Evolutionary conservation across 306 rosid genomes (phyloP).

Genomic region (Erythrophleum fordii): DNA sequence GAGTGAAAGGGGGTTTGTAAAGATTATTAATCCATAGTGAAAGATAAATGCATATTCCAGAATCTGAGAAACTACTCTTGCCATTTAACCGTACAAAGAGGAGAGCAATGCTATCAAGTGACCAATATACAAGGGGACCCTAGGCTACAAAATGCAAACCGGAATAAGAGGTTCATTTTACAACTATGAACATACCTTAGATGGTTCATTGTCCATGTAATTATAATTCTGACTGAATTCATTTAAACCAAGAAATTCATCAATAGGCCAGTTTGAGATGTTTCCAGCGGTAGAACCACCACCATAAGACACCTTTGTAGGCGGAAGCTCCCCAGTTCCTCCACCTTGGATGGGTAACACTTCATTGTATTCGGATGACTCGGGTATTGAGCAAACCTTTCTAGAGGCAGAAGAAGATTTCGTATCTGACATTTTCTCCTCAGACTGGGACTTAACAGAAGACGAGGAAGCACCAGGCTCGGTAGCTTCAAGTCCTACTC

Average conservation of each 20-base stretch:
- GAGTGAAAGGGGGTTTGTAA: background rate
- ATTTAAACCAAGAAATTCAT: constrained; percentile 66
- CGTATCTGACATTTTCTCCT: constrained; percentile 52
- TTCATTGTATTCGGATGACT: constrained; percentile 49
- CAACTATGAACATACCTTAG: constrained; percentile 67
- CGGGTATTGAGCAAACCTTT: constrained; percentile 46
- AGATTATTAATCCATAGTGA: background rate
- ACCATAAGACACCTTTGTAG: constrained; percentile 48
- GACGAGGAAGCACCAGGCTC: constrained; percentile 56
- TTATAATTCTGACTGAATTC: constrained; percentile 68
- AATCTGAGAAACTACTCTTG: background rate
- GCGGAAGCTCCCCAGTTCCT: constrained; percentile 55
- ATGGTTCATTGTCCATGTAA: constrained; percentile 72
- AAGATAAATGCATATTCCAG: background rate
- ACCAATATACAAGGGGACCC: background rate
- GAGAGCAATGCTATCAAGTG: background rate
- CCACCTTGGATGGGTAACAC: constrained; percentile 44
- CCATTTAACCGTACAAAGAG: background rate
- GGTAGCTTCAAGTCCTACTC: constrained; percentile 65
- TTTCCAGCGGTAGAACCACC: constrained; percentile 72
- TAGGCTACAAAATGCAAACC: background rate
- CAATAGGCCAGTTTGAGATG: constrained; percentile 72
- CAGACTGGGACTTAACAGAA: constrained; percentile 49
- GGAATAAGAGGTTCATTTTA: background rate
- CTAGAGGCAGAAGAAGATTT: constrained; percentile 45